phyloP scores from a whole-genome alignment of 768 basidiomycete genomes.

The Coprinellus aureogranulatus region DNA sequence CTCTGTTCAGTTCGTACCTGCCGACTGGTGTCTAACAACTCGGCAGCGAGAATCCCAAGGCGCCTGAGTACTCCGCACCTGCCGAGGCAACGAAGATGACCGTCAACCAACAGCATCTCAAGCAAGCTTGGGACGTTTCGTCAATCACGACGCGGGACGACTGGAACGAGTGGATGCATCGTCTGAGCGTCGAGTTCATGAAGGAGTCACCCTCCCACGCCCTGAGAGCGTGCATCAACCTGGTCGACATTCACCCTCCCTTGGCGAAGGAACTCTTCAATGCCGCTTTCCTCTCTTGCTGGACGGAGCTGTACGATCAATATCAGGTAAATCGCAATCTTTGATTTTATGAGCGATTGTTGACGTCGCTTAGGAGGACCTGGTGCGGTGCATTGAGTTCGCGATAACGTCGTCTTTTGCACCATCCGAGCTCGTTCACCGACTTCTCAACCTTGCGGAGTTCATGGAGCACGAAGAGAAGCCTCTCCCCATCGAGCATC shows the following conservation, averaged over 20 bases:
- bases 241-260: constrained; percentile 88
- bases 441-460: constrained; percentile 89
- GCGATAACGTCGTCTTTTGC: constrained; percentile 78
- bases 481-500: constrained; percentile 87
- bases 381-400: constrained; percentile 83
- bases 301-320: constrained; percentile 92
- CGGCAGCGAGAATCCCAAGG: constrained; percentile 56
- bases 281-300: constrained; percentile 96
- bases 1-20: no score
- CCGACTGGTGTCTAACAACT: no score
- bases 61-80: constrained; percentile 74
- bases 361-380: constrained; percentile 67
- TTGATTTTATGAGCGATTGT: neutral
- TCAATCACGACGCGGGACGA: constrained; percentile 75
- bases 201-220: constrained; percentile 98
- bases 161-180: constrained; percentile 95
- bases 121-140: constrained; percentile 92
- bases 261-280: constrained; percentile 95
- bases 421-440: constrained; percentile 86
- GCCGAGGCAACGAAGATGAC: constrained; percentile 85
- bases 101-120: constrained; percentile 96
- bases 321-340: constrained; percentile 79
- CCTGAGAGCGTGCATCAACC: constrained; percentile 91
- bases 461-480: constrained; percentile 99
- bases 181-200: constrained; percentile 92